These are phyloP conservation scores for Zasmidium cellare DNA, from an alignment of 2,329 filamentous ascomycete genomes.

Conservation along the genomic window DNA sequence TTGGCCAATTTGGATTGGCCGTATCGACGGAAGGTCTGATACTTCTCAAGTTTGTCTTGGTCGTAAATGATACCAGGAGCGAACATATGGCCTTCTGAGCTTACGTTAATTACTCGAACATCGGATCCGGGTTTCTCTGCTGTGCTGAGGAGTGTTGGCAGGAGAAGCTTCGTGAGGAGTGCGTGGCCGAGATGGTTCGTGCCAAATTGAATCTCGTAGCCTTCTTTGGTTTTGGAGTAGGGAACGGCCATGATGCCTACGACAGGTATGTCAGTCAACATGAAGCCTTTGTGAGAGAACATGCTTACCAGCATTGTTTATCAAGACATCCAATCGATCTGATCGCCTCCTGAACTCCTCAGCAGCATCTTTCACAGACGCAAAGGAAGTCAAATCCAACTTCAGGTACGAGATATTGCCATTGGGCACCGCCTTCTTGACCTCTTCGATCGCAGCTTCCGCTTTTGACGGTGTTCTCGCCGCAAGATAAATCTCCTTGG, in stretches of 20 bases:
- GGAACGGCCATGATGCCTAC: constrained; percentile 2
- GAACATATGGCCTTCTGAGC: constrained; percentile 34
- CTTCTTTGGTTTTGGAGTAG: constrained; percentile 44
- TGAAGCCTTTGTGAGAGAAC: no score
- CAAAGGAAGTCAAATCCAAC: constrained; percentile 54
- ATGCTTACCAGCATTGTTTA: constrained; percentile 30
- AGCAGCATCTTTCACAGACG: constrained; percentile 50
- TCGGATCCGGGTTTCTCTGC: constrained; percentile 36
- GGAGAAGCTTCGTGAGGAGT: constrained; percentile 47
- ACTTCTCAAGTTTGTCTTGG: constrained; percentile 34
- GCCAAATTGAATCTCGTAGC: constrained; percentile 53
- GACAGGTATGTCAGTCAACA: no score
- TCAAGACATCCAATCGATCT: constrained; percentile 37
- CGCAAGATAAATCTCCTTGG: constrained; percentile 49
- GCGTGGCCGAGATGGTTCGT: constrained; percentile 55
- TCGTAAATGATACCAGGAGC: constrained; percentile 37
- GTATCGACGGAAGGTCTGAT: constrained; percentile 50
- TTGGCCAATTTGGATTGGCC: constrained; percentile 62
- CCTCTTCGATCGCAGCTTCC: constrained; percentile 40
- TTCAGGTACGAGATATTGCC: constrained; percentile 46
- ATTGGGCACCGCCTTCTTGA: constrained; percentile 38
- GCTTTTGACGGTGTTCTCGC: constrained; percentile 47
- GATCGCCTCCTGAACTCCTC: constrained; percentile 38
- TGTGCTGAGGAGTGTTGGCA: constrained; percentile 46
- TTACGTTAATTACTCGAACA: constrained; percentile 49